Evolutionary conservation across 345 rosid species (phyloP).

Genomic region (Barbarea vulgaris): DNA sequence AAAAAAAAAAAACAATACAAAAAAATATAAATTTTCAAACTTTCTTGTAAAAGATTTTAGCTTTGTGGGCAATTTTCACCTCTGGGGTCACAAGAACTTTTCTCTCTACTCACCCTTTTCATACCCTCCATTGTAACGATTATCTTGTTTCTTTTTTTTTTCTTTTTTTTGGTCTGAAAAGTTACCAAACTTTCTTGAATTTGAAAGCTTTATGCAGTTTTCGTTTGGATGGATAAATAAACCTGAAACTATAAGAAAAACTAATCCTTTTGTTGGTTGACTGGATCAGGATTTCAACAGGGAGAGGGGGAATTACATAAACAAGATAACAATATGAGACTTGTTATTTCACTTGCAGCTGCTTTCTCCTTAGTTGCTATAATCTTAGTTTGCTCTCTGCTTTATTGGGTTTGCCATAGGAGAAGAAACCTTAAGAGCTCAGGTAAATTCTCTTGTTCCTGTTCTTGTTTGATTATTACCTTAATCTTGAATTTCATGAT

Average conservation of each 20-base stretch:
- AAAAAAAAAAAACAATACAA: too few relatives aligned
- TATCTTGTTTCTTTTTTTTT: background rate
- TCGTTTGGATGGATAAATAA: background rate
- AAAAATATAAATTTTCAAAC: conserved; percentile 6
- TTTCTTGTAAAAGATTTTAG: conserved; percentile 24
- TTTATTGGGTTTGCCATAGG: conserved; percentile 54
- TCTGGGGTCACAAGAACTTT: conserved; percentile 28
- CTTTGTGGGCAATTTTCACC: conserved; percentile 19
- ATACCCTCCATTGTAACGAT: conserved; percentile 26
- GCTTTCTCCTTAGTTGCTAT: conserved; percentile 55
- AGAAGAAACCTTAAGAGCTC: conserved; percentile 50
- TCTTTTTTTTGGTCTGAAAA: background rate
- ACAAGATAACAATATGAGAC: conserved; percentile 49
- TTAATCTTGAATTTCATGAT: background rate
- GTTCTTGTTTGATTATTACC: conserved; percentile 16
- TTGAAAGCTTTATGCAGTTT: conserved; percentile 1
- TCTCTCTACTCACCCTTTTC: conserved; percentile 10
- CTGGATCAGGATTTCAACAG: conserved; percentile 49
- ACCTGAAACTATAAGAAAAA: background rate
- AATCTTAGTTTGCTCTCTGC: conserved; percentile 47
- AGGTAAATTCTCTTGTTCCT: conserved; percentile 46
- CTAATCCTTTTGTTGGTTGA: conserved; percentile 17
- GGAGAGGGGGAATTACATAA: conserved; percentile 45
- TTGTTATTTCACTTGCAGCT: conserved; percentile 55
- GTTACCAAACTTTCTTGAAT: conserved; percentile 18